Conservation (phyloP, 164 flowering plant genomes). For the Hamamelis virginiana region DNA sequence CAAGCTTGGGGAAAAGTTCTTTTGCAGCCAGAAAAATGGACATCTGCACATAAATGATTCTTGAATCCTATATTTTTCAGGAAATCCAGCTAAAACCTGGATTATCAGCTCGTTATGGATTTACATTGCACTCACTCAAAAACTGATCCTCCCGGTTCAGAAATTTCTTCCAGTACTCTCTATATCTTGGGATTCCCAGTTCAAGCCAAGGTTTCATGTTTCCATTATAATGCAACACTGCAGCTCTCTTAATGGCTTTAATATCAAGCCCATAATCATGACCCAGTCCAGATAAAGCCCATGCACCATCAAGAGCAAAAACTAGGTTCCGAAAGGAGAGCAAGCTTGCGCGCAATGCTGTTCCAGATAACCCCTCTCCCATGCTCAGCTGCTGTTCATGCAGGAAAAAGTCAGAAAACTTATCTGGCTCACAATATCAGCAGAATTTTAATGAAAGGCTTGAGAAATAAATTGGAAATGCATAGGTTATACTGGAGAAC, state of each 20-base stretch:
- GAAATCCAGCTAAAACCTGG: constrained; percentile 6
- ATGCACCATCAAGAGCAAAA: constrained; percentile 52
- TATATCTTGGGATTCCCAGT: constrained; percentile 75
- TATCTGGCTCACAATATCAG: not conserved
- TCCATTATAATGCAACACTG: constrained; percentile 90
- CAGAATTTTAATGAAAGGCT: not conserved
- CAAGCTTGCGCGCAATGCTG: constrained; percentile 57
- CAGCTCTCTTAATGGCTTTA: constrained; percentile 43
- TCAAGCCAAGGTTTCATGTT: constrained; percentile 99
- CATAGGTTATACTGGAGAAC: not conserved
- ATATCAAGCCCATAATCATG: constrained; percentile 55
- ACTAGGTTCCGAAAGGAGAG: constrained; percentile 63
- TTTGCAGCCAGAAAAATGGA: constrained; percentile 16
- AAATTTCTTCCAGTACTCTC: constrained; percentile 61
- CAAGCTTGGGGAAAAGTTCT: constrained; percentile 16
- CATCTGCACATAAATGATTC: constrained; percentile 14
- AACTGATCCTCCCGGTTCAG: constrained; percentile 57
- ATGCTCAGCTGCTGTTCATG: constrained; percentile 26
- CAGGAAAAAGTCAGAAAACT: not conserved
- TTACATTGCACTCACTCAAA: constrained; percentile 79
- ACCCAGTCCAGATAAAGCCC: constrained; percentile 80
- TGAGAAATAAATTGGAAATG: not conserved
- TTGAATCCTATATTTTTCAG: constrained; percentile 15
- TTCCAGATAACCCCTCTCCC: constrained; percentile 23
- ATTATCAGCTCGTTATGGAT: constrained; percentile 26